phyloP scores from a whole-genome alignment of 2,329 filamentous ascomycete genomes.

The Graphilbum ipis-grandicollis region DNA sequence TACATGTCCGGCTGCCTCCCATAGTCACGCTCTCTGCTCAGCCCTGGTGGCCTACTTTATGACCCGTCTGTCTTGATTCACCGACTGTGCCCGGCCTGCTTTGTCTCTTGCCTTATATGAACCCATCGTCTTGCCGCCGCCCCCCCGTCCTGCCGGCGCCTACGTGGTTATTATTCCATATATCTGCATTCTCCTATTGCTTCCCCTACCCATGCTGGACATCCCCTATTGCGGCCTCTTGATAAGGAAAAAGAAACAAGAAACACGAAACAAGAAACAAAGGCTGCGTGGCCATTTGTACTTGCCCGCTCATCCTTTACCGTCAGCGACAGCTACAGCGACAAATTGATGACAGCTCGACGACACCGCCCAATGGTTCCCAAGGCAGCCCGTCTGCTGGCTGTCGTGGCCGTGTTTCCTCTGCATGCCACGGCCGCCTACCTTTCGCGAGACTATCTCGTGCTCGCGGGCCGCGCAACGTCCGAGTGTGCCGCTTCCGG shows the following conservation, averaged over 20 bases:
- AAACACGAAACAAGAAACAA: no score
- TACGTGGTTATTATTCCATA: constrained; percentile 4
- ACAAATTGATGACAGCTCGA: no score
- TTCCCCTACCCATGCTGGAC: no score
- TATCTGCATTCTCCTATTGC: background rate
- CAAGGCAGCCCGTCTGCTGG: constrained; percentile 18
- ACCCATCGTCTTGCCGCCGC: constrained; percentile 1
- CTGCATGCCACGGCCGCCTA: constrained; percentile 15
- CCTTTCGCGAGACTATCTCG: constrained; percentile 11
- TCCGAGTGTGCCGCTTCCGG: constrained; percentile 12
- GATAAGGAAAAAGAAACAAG: no score
- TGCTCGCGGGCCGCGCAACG: constrained; percentile 1
- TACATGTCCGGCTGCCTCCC: no score
- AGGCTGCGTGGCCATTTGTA: no score
- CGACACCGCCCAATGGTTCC: no score
- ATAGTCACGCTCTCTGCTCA: no score
- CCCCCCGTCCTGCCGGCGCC: background rate
- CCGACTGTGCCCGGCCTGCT: background rate
- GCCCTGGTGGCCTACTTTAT: background rate
- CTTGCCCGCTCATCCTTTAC: no score
- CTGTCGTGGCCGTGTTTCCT: constrained; percentile 14
- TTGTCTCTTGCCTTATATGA: no score
- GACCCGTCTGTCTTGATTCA: background rate
- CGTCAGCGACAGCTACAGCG: no score
- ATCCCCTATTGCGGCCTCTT: no score